Evolutionary conservation across 768 basidiomycete species (phyloP).

Genomic region (Amanita subjunquillea): DNA sequence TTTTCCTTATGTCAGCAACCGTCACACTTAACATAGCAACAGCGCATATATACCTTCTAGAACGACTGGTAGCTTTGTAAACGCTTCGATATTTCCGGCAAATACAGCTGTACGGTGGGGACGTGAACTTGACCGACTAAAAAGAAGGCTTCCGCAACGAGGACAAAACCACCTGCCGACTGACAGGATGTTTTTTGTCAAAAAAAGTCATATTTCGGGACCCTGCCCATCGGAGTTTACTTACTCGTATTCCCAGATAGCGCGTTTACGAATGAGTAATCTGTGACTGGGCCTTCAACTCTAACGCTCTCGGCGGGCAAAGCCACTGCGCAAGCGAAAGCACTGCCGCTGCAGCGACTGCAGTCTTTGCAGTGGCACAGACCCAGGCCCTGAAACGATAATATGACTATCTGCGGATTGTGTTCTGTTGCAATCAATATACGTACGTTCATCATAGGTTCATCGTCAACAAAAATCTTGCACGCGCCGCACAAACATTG

Average conservation of each 20-base stretch:
- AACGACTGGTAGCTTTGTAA: neutral
- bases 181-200: neutral
- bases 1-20: neutral
- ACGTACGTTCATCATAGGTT: neutral
- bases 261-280: neutral
- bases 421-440: too few relatives aligned
- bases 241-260: neutral
- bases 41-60: neutral
- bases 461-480: neutral
- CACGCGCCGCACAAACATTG: neutral
- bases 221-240: neutral
- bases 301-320: neutral
- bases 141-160: neutral
- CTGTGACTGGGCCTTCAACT: neutral
- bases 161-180: slow-evolving; percentile 2
- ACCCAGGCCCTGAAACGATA: neutral
- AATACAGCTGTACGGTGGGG: neutral
- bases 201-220: neutral
- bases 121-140: neutral
- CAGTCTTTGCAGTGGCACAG: slow-evolving; percentile 6
- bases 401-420: neutral
- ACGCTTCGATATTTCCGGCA: slow-evolving; percentile 2
- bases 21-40: neutral
- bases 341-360: neutral
- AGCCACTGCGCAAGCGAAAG: neutral